Conservation (phyloP, 345 rosid genomes). For the Eucalyptus sp. region DNA sequence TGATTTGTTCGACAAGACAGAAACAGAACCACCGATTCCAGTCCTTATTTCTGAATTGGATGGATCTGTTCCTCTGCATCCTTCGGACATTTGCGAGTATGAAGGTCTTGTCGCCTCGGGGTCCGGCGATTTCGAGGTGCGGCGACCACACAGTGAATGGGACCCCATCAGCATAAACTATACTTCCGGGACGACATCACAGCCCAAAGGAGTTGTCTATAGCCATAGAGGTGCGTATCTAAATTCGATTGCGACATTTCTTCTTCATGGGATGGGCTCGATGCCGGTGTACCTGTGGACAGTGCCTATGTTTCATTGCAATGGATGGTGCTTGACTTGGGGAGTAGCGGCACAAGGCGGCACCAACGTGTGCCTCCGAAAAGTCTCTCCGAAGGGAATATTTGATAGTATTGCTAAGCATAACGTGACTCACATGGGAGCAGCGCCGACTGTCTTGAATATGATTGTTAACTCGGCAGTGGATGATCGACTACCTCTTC, state of each 20-base stretch:
- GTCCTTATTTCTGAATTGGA: conserved; percentile 39
- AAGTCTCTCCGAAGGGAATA: conserved; percentile 38
- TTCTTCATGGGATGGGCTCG: too few relatives aligned
- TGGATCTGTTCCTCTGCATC: background rate
- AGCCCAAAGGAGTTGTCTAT: conserved; percentile 83
- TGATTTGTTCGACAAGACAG: conserved; percentile 22
- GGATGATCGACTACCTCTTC: conserved; percentile 22
- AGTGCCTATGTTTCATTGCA: too few relatives aligned
- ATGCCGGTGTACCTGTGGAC: too few relatives aligned
- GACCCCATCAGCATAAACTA: conserved; percentile 61
- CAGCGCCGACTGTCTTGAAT: conserved; percentile 72
- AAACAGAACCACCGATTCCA: background rate
- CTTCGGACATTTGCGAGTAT: conserved; percentile 4
- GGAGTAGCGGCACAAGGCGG: conserved; percentile 87
- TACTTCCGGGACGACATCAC: conserved; percentile 83
- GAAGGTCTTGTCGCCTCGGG: conserved; percentile 45
- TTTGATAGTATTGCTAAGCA: conserved; percentile 43
- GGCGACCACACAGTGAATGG: conserved; percentile 48
- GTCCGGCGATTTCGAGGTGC: conserved; percentile 13
- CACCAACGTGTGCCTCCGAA: conserved; percentile 8
- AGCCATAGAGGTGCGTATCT: conserved; percentile 86
- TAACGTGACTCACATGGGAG: conserved; percentile 76
- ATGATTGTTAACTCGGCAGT: conserved; percentile 54
- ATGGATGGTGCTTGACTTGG: conserved; percentile 68
- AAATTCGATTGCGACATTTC: conserved; percentile 26